phyloP scores from a whole-genome alignment of 176 grass and related monocot species.

The Musa itinerans region DNA sequence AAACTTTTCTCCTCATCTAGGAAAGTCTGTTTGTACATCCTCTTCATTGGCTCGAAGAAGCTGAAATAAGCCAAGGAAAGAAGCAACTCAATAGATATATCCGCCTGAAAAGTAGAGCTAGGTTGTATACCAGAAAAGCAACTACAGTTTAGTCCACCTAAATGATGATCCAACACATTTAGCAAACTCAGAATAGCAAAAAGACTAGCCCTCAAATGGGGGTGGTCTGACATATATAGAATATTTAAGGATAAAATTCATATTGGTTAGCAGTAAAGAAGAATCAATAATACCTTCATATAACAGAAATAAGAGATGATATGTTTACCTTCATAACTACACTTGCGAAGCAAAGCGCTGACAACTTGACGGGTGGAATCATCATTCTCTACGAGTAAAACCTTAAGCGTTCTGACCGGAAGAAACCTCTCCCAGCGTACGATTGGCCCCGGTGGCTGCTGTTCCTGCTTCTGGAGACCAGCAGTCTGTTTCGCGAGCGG shows the following conservation, averaged over 20 bases:
- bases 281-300: background rate
- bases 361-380: slow-evolving; percentile 82
- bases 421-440: slow-evolving; percentile 76
- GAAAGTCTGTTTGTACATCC: too few relatives aligned
- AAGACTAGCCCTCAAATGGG: too few relatives aligned
- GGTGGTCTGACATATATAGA: too few relatives aligned
- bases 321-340: slow-evolving; percentile 75
- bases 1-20: too few relatives aligned
- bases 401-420: slow-evolving; percentile 56
- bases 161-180: background rate
- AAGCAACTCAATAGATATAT: background rate
- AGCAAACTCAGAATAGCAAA: background rate
- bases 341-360: slow-evolving; percentile 66
- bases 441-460: slow-evolving; percentile 2
- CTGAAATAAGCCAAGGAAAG: too few relatives aligned
- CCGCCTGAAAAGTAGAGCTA: too few relatives aligned
- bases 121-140: too few relatives aligned
- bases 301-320: slow-evolving; percentile 4
- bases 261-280: background rate
- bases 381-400: slow-evolving; percentile 82
- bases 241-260: too few relatives aligned
- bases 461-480: slow-evolving; percentile 40
- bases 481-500: background rate
- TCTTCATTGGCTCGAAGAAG: too few relatives aligned
- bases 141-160: too few relatives aligned